These are phyloP conservation scores for Stephanodiscus triporus DNA, from an alignment of 108 stramenopile genomes.

Conservation along the genomic window DNA sequence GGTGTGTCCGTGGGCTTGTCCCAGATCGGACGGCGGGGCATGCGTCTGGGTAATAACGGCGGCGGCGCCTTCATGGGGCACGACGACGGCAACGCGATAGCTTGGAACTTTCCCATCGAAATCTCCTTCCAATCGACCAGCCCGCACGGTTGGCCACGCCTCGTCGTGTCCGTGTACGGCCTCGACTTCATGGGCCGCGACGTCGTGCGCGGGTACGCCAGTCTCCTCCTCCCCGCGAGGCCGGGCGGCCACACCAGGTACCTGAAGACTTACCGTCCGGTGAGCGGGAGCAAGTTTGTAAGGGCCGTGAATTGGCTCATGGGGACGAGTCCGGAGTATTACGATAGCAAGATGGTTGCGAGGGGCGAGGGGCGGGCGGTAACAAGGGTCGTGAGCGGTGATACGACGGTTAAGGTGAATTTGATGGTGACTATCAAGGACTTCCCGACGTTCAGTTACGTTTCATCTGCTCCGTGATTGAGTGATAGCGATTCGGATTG, in stretches of 20 bases:
- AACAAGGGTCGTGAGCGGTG: conserved; percentile 53
- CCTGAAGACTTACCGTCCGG: conserved; percentile 70
- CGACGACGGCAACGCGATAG: conserved; percentile 50
- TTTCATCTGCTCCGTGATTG: conserved; percentile 10
- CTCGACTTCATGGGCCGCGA: conserved; percentile 82
- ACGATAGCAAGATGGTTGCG: conserved; percentile 59
- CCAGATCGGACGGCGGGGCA: conserved; percentile 46
- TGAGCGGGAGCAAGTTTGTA: conserved; percentile 45
- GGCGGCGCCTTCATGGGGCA: background rate
- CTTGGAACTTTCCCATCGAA: conserved; percentile 91
- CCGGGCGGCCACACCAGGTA: conserved; percentile 58
- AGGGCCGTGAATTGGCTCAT: conserved; percentile 41
- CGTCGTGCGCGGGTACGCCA: conserved; percentile 79
- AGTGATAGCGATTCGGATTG: too few relatives aligned
- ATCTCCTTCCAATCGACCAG: conserved; percentile 82
- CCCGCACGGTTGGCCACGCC: conserved; percentile 87
- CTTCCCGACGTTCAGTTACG: conserved; percentile 57
- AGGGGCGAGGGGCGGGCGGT: conserved; percentile 55
- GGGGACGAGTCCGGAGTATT: conserved; percentile 77
- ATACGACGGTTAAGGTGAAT: conserved; percentile 52
- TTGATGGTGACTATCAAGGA: conserved; percentile 61
- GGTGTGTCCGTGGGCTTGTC: conserved; percentile 64
- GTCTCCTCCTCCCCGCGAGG: conserved; percentile 66
- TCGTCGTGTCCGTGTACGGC: conserved; percentile 72
- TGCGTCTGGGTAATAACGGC: conserved; percentile 12